Evolutionary conservation across 805 yeast genomes (phyloP), one percentile per base, ranked within the genome.

Genomic region (Kluyveromyces siamensis): DNA sequence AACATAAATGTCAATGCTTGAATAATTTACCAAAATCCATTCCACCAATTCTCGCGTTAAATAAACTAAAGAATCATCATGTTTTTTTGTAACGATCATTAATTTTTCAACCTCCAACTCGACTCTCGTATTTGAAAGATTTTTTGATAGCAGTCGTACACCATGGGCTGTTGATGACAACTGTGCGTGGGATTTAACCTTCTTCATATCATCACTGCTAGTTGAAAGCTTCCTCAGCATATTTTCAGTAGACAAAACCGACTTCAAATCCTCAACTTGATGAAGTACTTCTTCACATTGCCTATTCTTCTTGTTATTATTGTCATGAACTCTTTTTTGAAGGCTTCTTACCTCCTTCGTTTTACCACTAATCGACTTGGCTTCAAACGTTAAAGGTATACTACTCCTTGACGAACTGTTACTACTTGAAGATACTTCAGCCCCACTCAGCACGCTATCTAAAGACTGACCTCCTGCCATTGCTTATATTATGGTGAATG

Each of bases 51-150:
- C 93, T 49, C 91, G 72, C 0, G 96, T 86, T 42, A 87, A 69
- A 58, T 79, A 81, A 7, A 85, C 80, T 46, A 89, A 68, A 7
- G 88, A 81, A 56, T 84, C 82, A 62, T 89, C 96, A 48, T 95
- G 74, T 1, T 95, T 93, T 64, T 88, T 88, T n/a, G 96, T 88
- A 17, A 89, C 89, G 13, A 88, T 79, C 80, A 88, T 75, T 17
- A 88, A 79, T 16, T 86, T 79, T 41, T 76, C 75, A 17, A 85
- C 81, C 48, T 83, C 82, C 18, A 88, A 65, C 56, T 81, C 81
- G 27, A 88, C 80, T 4, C 85, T 83, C 3, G 90, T 86, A 54
- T 79, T 79, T 47, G 80, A 74, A 37, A 86, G 67, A 62, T 83
- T 83, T 52, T 80, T 81, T n/a, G 87, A 84, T 50, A 86, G 70